phyloP scores from a whole-genome alignment of 2,329 filamentous ascomycete genomes.

The Chalara sp. region DNA sequence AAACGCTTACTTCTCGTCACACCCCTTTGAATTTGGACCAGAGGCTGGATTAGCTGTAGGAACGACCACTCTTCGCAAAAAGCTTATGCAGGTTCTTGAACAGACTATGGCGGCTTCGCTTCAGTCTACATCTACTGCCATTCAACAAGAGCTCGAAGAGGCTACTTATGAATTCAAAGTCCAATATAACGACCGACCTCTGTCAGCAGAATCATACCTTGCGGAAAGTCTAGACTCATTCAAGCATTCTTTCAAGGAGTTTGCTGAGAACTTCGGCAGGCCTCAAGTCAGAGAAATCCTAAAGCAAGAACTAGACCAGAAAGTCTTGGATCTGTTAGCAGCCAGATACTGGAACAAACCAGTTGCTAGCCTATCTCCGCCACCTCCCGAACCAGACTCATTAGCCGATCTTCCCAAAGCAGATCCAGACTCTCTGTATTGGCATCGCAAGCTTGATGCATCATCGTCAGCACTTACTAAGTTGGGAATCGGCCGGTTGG shows the following conservation, averaged over 20 bases:
- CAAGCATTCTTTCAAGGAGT: conserved; percentile 96
- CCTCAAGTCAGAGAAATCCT: conserved; percentile 83
- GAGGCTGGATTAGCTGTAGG: conserved; percentile 70
- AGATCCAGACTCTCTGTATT: conserved; percentile 78
- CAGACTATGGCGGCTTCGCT: conserved; percentile 94
- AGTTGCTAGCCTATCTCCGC: conserved; percentile 68
- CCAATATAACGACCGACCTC: conserved; percentile 92
- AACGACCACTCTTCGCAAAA: conserved; percentile 82
- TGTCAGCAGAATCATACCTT: conserved; percentile 93
- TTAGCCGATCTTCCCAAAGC: conserved; percentile 77
- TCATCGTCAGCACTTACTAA: conserved; percentile 88
- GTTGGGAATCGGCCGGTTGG: conserved; percentile 84
- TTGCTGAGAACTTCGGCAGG: conserved; percentile 82
- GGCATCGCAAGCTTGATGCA: conserved; percentile 90
- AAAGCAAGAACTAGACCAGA: conserved; percentile 89
- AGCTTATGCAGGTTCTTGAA: conserved; percentile 94
- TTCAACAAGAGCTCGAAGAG: conserved; percentile 91
- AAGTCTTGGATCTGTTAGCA: conserved; percentile 86
- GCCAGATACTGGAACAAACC: conserved; percentile 97
- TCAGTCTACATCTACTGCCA: conserved; percentile 83
- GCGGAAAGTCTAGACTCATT: conserved; percentile 93
- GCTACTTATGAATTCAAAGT: conserved; percentile 99
- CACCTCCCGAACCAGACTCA: conserved; percentile 61
- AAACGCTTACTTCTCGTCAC: conserved; percentile 75
- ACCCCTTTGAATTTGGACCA: conserved; percentile 73